A percentile compares a stretch with the other conserved stretches of the same genome.
phyloP scores from a whole-genome alignment of 495 filamentous ascomycete genomes.

The Penicillium paradoxum region DNA sequence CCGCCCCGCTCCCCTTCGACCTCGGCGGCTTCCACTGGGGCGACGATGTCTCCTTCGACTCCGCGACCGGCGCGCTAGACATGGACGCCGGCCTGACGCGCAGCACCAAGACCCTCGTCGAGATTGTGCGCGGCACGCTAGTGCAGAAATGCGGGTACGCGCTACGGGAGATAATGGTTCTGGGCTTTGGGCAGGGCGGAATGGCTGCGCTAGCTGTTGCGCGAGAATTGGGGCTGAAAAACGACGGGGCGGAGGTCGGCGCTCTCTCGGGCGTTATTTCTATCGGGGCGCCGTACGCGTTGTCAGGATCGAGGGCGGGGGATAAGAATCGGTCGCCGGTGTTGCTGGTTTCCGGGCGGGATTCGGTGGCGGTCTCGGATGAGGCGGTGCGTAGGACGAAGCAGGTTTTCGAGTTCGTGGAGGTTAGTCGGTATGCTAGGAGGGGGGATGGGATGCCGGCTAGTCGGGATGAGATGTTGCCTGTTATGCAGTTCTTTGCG shows the following conservation, averaged over 20 bases:
- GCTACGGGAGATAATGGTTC: slow-evolving; percentile 62
- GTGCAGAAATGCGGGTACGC: slow-evolving; percentile 67
- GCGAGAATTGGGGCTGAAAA: slow-evolving; percentile 25
- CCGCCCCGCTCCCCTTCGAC: slow-evolving; percentile 66
- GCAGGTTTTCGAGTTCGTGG: slow-evolving; percentile 64
- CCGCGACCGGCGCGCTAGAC: slow-evolving; percentile 59
- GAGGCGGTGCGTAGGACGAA: slow-evolving; percentile 58
- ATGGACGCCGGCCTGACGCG: slow-evolving; percentile 71
- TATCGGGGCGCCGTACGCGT: slow-evolving; percentile 68
- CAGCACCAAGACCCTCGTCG: slow-evolving; percentile 45
- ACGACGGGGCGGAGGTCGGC: slow-evolving; percentile 19
- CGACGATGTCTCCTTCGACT: slow-evolving; percentile 73
- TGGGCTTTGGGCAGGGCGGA: slow-evolving; percentile 87
- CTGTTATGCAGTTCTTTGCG: slow-evolving; percentile 90
- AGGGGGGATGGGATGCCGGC: slow-evolving; percentile 77
- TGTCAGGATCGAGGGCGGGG: slow-evolving; percentile 35
- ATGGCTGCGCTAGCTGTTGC: slow-evolving; percentile 65
- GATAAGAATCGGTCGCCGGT: slow-evolving; percentile 63
- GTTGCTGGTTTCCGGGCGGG: slow-evolving; percentile 63
- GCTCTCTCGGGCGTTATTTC: slow-evolving; percentile 60
- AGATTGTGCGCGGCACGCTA: slow-evolving; percentile 57
- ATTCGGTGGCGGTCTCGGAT: slow-evolving; percentile 56
- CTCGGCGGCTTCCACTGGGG: slow-evolving; percentile 88
- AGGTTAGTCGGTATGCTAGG: slow-evolving; percentile 70
- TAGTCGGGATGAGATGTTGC: slow-evolving; percentile 80